Percentiles rank a stretch among this genome's conserved stretches.
Conservation (phyloP, 1,139 yeast species). For the Nakaseomyces bracarensis region DNA sequence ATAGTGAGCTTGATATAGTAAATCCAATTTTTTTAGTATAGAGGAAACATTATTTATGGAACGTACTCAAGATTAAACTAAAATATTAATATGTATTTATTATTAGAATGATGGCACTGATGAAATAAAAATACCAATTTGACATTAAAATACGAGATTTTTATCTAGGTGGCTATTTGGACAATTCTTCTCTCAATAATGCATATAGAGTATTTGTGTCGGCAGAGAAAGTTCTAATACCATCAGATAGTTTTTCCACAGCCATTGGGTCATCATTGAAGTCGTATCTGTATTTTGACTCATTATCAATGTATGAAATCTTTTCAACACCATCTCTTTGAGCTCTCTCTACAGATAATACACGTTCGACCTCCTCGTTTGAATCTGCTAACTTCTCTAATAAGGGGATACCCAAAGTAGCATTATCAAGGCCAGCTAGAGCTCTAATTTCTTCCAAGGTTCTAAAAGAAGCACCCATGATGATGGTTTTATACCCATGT, state of each 20-base stretch:
- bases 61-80: too few species aligned
- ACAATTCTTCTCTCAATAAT: conserved; percentile 45
- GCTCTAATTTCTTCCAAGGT: conserved; percentile 92
- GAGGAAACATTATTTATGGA: too few species aligned
- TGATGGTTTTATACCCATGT: conserved; percentile 89
- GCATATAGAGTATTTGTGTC: conserved; percentile 78
- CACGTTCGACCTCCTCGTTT: conserved; percentile 64
- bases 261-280: conserved; percentile 98
- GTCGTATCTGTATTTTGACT: conserved; percentile 78
- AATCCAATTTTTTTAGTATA: too few species aligned
- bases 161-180: neutral
- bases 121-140: neutral
- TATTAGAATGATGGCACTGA: too few species aligned
- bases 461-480: conserved; percentile 99
- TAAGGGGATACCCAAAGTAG: conserved; percentile 88
- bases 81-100: too few species aligned
- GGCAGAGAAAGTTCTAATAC: conserved; percentile 93
- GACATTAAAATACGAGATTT: too few species aligned
- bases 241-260: conserved; percentile 92
- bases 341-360: conserved; percentile 55
- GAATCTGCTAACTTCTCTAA: conserved; percentile 83
- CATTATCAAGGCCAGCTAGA: conserved; percentile 91
- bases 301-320: conserved; percentile 75
- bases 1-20: too few species aligned
- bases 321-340: conserved; percentile 48